Conservation (phyloP, 768 basidiomycete genomes). For the Mycena olivaceomarginata region DNA sequence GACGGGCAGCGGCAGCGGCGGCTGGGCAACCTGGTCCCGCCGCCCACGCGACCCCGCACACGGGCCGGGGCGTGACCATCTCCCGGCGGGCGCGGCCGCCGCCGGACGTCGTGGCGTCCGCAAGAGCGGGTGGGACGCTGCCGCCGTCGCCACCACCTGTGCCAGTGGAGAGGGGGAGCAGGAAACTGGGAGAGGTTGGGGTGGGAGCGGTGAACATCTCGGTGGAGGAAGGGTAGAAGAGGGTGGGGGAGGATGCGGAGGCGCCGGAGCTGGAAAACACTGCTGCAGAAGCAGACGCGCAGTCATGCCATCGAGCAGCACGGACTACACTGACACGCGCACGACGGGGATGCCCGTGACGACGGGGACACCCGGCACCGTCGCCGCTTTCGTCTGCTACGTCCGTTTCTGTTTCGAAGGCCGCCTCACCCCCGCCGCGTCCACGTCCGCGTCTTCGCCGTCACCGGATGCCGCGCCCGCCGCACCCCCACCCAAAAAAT, state of each 20-base stretch:
- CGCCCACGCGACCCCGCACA: conserved; percentile 77
- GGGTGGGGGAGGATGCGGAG: background rate
- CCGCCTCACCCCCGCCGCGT: background rate
- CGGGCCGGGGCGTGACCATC: conserved; percentile 84
- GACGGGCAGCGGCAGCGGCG: conserved; percentile 36
- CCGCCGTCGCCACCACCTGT: conserved; percentile 47
- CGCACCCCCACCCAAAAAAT: conserved; percentile 68
- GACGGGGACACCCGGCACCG: conserved; percentile 70
- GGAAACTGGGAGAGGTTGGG: background rate
- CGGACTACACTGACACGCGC: conserved; percentile 5
- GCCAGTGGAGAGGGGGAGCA: background rate
- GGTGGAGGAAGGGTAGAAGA: background rate
- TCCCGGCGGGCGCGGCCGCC: conserved; percentile 80
- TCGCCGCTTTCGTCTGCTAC: conserved; percentile 64
- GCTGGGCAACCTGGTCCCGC: conserved; percentile 85
- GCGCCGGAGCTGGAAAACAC: background rate
- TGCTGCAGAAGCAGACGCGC: background rate
- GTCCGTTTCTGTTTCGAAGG: too few relatives aligned
- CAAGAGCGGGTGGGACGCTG: conserved; percentile 74
- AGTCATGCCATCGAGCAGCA: conserved; percentile 22
- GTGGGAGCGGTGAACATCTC: background rate
- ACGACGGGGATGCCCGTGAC: conserved; percentile 57
- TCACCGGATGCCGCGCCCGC: conserved; percentile 22
- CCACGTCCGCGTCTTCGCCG: too few relatives aligned
- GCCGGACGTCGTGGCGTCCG: conserved; percentile 70